A percentile compares a stretch with the other conserved stretches of the same genome.
Conservation (phyloP, 2,329 filamentous ascomycete species). For the Decorospora gaudefroyi region DNA sequence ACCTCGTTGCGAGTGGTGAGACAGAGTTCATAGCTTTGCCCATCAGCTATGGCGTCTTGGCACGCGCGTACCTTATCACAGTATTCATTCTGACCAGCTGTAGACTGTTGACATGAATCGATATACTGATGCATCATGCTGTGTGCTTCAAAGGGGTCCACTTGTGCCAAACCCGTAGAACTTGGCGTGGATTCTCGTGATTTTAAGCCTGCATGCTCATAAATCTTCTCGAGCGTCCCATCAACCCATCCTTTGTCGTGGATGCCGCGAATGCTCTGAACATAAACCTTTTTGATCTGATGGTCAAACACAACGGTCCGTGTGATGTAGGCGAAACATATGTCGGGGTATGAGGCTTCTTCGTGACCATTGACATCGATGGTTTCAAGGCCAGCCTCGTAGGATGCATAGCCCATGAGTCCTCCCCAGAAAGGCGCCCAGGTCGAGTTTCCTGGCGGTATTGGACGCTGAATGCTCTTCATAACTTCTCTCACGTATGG, state of each 20-base stretch:
- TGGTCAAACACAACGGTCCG: conserved; percentile 80
- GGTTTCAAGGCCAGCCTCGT: conserved; percentile 75
- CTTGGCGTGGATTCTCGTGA: conserved; percentile 40
- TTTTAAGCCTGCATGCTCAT: conserved; percentile 36
- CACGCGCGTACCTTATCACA: conserved; percentile 69
- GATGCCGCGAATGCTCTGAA: conserved; percentile 66
- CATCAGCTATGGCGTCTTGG: conserved; percentile 72
- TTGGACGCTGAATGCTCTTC: conserved; percentile 39
- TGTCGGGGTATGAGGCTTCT: conserved; percentile 61
- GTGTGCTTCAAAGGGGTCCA: conserved; percentile 41
- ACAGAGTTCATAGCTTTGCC: conserved; percentile 85
- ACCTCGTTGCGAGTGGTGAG: conserved; percentile 76
- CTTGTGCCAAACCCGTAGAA: conserved; percentile 27
- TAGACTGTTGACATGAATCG: conserved; percentile 23
- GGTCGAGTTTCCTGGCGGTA: conserved; percentile 31
- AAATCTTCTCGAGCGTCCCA: conserved; percentile 35
- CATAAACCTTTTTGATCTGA: conserved; percentile 60
- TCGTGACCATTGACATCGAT: conserved; percentile 55
- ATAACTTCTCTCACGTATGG: conserved; percentile 49
- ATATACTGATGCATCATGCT: conserved; percentile 36
- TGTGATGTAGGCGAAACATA: conserved; percentile 76
- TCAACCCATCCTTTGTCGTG: conserved; percentile 55
- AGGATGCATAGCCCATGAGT: conserved; percentile 81
- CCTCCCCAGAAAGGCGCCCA: conserved; percentile 74
- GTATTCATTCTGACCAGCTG: conserved; percentile 54